Evolutionary conservation across 495 filamentous ascomycete genomes (phyloP), one percentile per base, ranked within the genome.

Genomic region (Penicillium dipodomyicola): DNA sequence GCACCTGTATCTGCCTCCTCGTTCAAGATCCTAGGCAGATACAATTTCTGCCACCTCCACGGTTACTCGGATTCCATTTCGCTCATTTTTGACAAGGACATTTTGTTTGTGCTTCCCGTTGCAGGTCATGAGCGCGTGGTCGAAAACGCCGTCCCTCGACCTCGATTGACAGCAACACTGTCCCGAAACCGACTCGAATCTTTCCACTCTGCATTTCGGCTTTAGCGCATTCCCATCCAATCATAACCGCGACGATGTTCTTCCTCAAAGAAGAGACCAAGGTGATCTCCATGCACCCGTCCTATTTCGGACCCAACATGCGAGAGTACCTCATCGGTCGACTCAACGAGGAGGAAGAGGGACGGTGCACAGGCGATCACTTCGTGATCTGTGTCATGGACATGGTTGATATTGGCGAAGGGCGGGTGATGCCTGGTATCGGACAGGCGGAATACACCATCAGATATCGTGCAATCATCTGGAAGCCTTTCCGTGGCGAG

Each of bases 341-440:
- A 60, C 84, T 98, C 17, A 82, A 96, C 55, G 85, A 88, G 64
- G 92, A 97, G 68, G 91, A 96, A 49, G 94, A 98, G 72, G 94
- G 94, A 19, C 90, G 89, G 14, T 94, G 90, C 73, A 91, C 89
- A 0, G 94, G 95, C 44, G 87, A 87, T 64, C 96, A 93, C 77
- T 97, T 91, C 65, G 93, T 97, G 67, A 93, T 98, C 54, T 92
- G 90, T 65, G 90, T 98, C 46, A 91, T 97, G 84, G 94, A 97
- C 69, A 84, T 90, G 44, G 90, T 91, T 54, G 87, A 96, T 59
- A 88, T 97, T 61, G 93, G 90, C 15, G 89, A 95, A 60, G 94
- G 95, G 5, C 84, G 88, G 44, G 92, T 99, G 58, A 84, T 97
- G 30, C 93, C 94, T 0, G 88, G 91, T 4, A 91, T 84, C 57